phyloP scores from a whole-genome alignment of 176 grass and related monocot genomes.

The Aechmea fasciata region DNA sequence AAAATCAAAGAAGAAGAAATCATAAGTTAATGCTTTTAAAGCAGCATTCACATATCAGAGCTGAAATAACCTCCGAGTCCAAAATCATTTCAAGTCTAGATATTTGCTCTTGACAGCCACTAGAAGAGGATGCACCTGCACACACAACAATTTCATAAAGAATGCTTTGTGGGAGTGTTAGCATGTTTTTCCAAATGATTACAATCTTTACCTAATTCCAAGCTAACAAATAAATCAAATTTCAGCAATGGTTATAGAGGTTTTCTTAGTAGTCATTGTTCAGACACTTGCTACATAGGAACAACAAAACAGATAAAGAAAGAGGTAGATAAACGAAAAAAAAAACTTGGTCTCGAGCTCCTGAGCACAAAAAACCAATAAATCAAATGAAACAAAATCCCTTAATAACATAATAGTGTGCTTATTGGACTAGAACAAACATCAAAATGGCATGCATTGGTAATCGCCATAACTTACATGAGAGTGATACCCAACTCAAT shows the following conservation, averaged over 20 bases:
- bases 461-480: not conserved
- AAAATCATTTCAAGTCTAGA: conserved; percentile 42
- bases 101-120: conserved; percentile 41
- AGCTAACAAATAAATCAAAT: no score
- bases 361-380: no score
- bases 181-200: no score
- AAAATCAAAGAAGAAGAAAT: not conserved
- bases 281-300: not conserved
- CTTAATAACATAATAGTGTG: no score
- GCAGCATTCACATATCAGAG: not conserved
- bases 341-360: not conserved
- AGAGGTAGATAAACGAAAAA: conserved; percentile 9
- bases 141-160: not conserved
- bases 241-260: no score
- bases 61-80: conserved; percentile 34
- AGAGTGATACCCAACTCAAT: no score
- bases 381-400: not conserved
- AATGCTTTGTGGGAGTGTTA: no score
- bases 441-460: not conserved
- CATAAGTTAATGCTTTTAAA: not conserved
- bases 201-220: no score
- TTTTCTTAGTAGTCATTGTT: no score
- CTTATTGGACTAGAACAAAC: not conserved
- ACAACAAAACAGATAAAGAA: not conserved
- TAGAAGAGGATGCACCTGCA: conserved; percentile 29